These are phyloP conservation scores for Aeschynomene evenia DNA, from an alignment of 306 rosid species.

Conservation along the genomic window DNA sequence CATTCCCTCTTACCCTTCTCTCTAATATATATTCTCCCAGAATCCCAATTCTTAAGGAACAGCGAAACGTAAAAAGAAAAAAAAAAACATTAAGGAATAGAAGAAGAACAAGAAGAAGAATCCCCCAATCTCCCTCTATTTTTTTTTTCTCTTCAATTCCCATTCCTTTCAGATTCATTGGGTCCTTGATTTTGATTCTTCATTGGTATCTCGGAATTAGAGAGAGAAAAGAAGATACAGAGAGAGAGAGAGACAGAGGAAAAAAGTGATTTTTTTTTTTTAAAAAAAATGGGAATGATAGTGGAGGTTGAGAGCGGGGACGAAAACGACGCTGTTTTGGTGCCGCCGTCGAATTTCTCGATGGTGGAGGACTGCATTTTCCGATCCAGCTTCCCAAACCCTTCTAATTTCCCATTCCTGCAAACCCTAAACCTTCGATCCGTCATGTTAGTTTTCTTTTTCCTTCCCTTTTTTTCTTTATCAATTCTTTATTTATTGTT, in stretches of 20 bases:
- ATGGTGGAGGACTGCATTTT: conserved; percentile 91
- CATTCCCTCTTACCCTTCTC: neutral
- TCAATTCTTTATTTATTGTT: neutral
- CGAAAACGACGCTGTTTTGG: conserved; percentile 40
- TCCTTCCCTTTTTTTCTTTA: neutral
- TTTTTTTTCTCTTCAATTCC: neutral
- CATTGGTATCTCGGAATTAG: neutral
- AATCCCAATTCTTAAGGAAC: neutral
- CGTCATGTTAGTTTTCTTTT: conserved; percentile 59
- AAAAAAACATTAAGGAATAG: no score
- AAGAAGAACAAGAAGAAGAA: no score
- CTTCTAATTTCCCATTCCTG: conserved; percentile 69
- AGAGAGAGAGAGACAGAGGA: neutral
- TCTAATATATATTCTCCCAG: neutral
- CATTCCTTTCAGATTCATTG: neutral
- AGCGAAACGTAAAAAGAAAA: neutral
- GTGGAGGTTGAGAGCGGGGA: conserved; percentile 35
- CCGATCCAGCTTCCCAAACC: conserved; percentile 76
- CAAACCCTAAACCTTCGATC: conserved; percentile 71
- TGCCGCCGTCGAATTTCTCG: conserved; percentile 82
- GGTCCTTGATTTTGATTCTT: neutral
- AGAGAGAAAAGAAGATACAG: neutral
- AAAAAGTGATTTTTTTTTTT: neutral
- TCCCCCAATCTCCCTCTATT: neutral
- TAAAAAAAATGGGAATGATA: conserved; percentile 39